Evolutionary conservation across 106 monocot genomes (phyloP).

Genomic region (Hemerocallis citrina): DNA sequence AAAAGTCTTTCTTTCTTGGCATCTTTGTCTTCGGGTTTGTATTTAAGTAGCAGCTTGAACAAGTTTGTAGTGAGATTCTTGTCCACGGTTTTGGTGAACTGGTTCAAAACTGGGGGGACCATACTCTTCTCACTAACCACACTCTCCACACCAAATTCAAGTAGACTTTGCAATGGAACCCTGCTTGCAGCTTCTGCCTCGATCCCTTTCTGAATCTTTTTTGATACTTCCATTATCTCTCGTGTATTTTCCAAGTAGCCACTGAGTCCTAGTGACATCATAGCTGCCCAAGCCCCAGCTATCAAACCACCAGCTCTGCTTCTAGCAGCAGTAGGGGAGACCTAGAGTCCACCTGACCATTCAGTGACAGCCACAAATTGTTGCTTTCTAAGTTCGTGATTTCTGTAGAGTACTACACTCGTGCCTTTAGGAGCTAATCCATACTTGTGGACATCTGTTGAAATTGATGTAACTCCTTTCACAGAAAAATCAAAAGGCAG

Average conservation of each 20-base stretch:
- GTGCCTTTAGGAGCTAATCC: constrained; percentile 97
- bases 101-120: too few species aligned
- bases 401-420: constrained; percentile 90
- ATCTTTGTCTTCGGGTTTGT: too few species aligned
- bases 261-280: constrained; percentile 86
- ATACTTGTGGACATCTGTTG: constrained; percentile 98
- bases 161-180: too few species aligned
- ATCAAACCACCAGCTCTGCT: constrained; percentile 96
- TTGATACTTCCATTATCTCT: too few species aligned
- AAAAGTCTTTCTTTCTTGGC: too few species aligned
- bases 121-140: neutral
- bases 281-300: constrained; percentile 97
- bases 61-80: too few species aligned
- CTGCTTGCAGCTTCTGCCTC: too few species aligned
- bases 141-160: too few species aligned
- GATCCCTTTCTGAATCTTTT: too few species aligned
- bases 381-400: constrained; percentile 98
- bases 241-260: too few species aligned
- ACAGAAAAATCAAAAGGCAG: constrained; percentile 97
- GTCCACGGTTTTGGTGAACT: too few species aligned
- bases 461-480: constrained; percentile 95
- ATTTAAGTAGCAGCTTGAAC: too few species aligned
- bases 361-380: constrained; percentile 72
- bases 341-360: constrained; percentile 97
- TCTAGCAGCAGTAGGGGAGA: constrained; percentile 94